A percentile compares a stretch with the other conserved stretches of the same genome.
These are phyloP conservation scores for Hanseniaspora vineae DNA, from an alignment of 805 yeast genomes.

Conservation along the genomic window DNA sequence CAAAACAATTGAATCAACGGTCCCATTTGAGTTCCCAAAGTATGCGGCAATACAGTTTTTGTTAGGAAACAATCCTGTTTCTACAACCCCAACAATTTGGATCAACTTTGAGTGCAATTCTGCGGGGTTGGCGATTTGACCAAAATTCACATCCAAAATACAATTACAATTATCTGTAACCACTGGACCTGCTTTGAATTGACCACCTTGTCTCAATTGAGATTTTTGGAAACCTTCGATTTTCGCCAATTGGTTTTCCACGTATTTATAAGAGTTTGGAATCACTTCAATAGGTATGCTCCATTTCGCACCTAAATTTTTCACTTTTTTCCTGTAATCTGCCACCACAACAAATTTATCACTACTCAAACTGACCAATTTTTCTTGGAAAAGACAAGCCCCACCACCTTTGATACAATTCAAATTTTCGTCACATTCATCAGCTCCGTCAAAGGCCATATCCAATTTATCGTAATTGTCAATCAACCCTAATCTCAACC, in stretches of 20 bases:
- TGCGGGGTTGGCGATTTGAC: slow-evolving; percentile 42
- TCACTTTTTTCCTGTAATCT: slow-evolving; percentile 75
- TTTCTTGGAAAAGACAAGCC: slow-evolving; percentile 94
- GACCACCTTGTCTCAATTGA: slow-evolving; percentile 69
- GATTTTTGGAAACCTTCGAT: slow-evolving; percentile 44
- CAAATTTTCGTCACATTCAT: slow-evolving; percentile 73
- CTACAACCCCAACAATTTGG: slow-evolving; percentile 82
- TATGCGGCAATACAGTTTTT: slow-evolving; percentile 59
- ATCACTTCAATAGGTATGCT: slow-evolving; percentile 96
- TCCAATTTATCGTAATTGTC: slow-evolving; percentile 78
- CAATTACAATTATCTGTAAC: slow-evolving; percentile 93
- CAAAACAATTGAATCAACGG: slow-evolving; percentile 23
- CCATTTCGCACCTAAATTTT: slow-evolving; percentile 70
- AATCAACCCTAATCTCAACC: slow-evolving; percentile 62
- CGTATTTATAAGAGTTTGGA: slow-evolving; percentile 75
- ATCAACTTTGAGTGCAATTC: slow-evolving; percentile 55
- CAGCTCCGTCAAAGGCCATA: slow-evolving; percentile 97
- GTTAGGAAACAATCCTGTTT: slow-evolving; percentile 77
- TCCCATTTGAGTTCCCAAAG: slow-evolving; percentile 78
- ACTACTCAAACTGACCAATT: slow-evolving; percentile 76
- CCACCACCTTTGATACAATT: slow-evolving; percentile 98
- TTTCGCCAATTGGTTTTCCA: slow-evolving; percentile 43
- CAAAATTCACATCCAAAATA: slow-evolving; percentile 87
- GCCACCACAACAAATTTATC: slow-evolving; percentile 76
- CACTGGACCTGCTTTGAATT: slow-evolving; percentile 93